These are phyloP conservation scores for Lactarius evosmus DNA, from an alignment of 768 basidiomycete species.

Conservation along the genomic window DNA sequence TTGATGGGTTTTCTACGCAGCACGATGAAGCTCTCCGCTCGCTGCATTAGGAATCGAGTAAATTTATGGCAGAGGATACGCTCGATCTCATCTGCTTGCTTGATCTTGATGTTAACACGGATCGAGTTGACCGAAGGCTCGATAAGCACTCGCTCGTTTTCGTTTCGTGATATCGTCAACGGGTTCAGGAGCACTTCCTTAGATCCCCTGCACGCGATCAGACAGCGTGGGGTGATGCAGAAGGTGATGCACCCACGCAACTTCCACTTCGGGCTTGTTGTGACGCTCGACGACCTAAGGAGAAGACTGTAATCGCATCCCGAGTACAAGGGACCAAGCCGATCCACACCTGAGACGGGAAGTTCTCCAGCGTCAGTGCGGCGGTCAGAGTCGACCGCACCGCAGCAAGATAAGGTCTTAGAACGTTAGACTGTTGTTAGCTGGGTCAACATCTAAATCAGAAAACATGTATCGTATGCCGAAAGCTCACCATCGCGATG, in stretches of 20 bases:
- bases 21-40: slow-evolving; percentile 96
- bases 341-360: slow-evolving; percentile 80
- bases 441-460: not conserved
- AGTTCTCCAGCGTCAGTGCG: slow-evolving; percentile 95
- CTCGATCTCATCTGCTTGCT: slow-evolving; percentile 99
- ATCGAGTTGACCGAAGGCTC: slow-evolving; percentile 98
- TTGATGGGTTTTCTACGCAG: slow-evolving; percentile 90
- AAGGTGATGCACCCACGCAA: slow-evolving; percentile 46
- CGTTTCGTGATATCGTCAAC: slow-evolving; percentile 91
- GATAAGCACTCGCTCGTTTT: slow-evolving; percentile 95
- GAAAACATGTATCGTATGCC: not conserved
- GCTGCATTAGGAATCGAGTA: slow-evolving; percentile 98
- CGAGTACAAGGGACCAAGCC: slow-evolving; percentile 15
- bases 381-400: slow-evolving; percentile 97
- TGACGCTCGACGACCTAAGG: slow-evolving; percentile 90
- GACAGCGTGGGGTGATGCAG: not conserved
- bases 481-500: slow-evolving; percentile 21
- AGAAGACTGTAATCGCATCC: slow-evolving; percentile 27
- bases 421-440: slow-evolving; percentile 75
- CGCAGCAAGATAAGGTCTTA: slow-evolving; percentile 93
- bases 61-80: slow-evolving; percentile 97
- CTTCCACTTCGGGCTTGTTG: slow-evolving; percentile 96
- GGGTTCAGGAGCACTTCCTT: slow-evolving; percentile 94
- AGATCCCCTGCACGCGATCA: slow-evolving; percentile 56
- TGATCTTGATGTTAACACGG: slow-evolving; percentile 95